Base-by-base conservation (phyloP, 805 yeast species). In the Candida dajiaensis region DNA sequence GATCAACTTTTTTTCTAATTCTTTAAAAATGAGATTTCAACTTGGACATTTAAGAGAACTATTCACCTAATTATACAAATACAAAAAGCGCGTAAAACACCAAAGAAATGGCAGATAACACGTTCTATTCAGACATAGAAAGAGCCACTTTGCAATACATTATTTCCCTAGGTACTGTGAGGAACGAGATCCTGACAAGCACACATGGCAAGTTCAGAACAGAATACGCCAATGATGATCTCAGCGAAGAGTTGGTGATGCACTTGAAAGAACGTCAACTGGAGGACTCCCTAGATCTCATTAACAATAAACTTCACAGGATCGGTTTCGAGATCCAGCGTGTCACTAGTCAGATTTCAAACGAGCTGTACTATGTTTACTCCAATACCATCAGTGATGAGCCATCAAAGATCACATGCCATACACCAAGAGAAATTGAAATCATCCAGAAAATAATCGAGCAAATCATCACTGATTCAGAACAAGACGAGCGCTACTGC, bases 371-470 rank as follows among this genome's bases (percentile, higher is more conserved):
- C 36, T 73, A 66, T 47, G 63, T 66, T 6, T 72, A 67, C 41
- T 55, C 68, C 25, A 72, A 72, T 50, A 59, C 67, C 2, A 38
- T 52, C 9, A 50, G 53, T 6, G 76, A 73, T 54, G 67, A 61
- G 6, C 47, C 64, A 4, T 64, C 71, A 37, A 68, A 67, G 48
- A 54, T 55, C 2, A 61, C 64, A 50, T 49, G 46, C 2, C 69
- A 64, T 49, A 50, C 71, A 1, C 59, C 66, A 4, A 58, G 62
- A 4, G 79, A 75, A 49, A 61, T 74, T 19, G 72, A 67, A 23
- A 55, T 69, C 19, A 62, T 75, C 44, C 73, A 74, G 52, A 52
- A 52, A 29, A 48, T 74, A 26, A 61, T 75, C 13, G 78, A 74
- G 38, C 59, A 54, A 7, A 63, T 75, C 5, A 51, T 73, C 31